Evolutionary conservation across 2,329 filamentous ascomycete genomes (phyloP), one percentile per base, ranked within the genome.

Genomic region (Colletotrichum sp.): DNA sequence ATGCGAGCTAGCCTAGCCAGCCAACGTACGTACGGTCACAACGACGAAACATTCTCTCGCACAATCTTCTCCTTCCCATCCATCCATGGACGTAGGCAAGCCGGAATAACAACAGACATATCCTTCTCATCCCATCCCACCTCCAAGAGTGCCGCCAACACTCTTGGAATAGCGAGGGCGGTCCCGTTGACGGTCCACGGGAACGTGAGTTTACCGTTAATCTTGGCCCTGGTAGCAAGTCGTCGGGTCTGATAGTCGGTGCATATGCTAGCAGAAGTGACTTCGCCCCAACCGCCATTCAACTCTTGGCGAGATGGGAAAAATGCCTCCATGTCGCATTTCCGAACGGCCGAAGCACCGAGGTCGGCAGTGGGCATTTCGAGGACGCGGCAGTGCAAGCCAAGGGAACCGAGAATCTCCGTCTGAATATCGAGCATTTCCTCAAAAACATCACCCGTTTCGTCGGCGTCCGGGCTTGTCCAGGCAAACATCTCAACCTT

Each of bases 401-500:
- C 94, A 0, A 99, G 92, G 0, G 91, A 90, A 3, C 88, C 88
- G 15, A 99, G 88, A 71, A 99, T 96, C 82, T 97, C 94, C 4
- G 91, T 94, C 86, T 99, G 97, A 69, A 98, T 94, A 76, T 92
- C 90, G 68, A 98, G 87, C 89, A 99, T 95, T 85, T 98, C 96
- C 67, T 95, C 88, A 83, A 98, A 98, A 15, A 96, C 80, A 0
- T 90, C 87, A 9, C 89, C 86, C 0, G 92, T 87, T 55, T 84
- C 82, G 36, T 81, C 82, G 4, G 80, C 73, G 69, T 92, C 89
- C 2, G 95, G 92, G 34, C 89, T 80, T 6, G 95, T 94, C 97
- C 97, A 99, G 1, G 94, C 96, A 83, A 99, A 99, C 89, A 99
- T 93, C 85, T 99, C 97, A 0, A 99, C 96, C 84, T 99, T 99